phyloP scores from a whole-genome alignment of 768 basidiomycete species.

The Exidia glandulosa region DNA sequence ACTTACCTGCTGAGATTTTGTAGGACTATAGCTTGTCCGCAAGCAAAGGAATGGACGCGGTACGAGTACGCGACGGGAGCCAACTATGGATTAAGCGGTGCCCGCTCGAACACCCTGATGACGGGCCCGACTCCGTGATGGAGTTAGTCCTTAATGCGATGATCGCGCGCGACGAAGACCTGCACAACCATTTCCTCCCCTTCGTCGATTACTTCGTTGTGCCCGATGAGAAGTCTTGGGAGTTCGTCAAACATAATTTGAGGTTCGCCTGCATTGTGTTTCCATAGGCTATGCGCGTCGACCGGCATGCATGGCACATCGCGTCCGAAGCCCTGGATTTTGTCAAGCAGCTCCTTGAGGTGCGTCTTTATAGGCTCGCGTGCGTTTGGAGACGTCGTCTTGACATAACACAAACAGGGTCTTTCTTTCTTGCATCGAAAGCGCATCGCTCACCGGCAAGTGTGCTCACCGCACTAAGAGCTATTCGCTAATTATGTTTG shows the following conservation, averaged over 20 bases:
- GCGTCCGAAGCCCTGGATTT: not conserved
- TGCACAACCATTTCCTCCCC: not conserved
- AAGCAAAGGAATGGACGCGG: not conserved
- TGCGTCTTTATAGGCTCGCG: not conserved
- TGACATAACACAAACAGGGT: no score
- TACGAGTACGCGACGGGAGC: not conserved
- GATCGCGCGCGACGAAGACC: not conserved
- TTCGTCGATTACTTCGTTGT: not conserved
- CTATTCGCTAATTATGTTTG: no score
- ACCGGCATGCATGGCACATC: not conserved
- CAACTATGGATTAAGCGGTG: not conserved
- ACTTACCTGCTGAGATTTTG: not conserved
- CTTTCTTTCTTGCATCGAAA: no score
- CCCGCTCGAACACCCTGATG: not conserved
- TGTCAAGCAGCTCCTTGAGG: not conserved
- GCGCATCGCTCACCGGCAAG: no score
- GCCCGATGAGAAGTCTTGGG: not conserved
- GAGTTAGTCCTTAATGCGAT: not conserved
- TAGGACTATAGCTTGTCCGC: not conserved
- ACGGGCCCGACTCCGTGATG: not conserved
- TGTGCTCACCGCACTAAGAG: no score
- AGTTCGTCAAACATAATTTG: not conserved
- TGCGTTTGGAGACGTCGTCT: no score
- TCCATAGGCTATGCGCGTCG: not conserved
- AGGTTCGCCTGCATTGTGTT: not conserved